Evolutionary conservation across 2,329 filamentous ascomycete species (phyloP), one percentile per base, ranked within the genome.

Genomic region (Didymella glomerata): DNA sequence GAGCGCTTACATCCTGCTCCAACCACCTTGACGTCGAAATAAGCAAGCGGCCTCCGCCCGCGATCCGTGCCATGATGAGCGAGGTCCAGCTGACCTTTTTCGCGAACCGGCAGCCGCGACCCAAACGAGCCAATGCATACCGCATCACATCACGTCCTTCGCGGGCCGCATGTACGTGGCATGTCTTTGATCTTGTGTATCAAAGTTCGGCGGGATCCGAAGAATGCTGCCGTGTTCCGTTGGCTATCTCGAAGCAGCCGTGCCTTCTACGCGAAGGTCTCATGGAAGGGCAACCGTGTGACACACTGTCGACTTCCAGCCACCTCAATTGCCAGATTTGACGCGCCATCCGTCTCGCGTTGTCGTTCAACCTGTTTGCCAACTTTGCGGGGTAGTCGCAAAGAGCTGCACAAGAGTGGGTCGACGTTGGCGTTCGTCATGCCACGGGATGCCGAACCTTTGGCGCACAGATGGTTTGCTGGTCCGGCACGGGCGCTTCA

Each of bases 361-460:
- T 48, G 48, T 57, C 34, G 34, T 44, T 44, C 48, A 52, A 48
- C 34, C 48, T 48, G 48, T 38, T 48, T 52, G 36, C 38, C 48
- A 36, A 34, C 25, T 42, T 48, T 52, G 48, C 28, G 55, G 55
- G 55, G 48, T 53, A 57, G 22, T 51, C 18, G 36, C 48, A 36
- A 53, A 27, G 44, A 48, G 54, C 54, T 57, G 54, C 54, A 57
- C 16, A 48, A 45, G 47, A 52, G 54, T 57, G 54, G 54, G 54
- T 50, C 54, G 20, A 50, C 24, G 22, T 58, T 53, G 55, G 48
- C 55, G 38, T 53, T 48, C 45, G 49, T 58, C 49, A 53, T 49
- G 55, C 48, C 49, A 58, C 55, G 55, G 55, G 55, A 58, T 51
- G 54, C 55, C 49, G 55, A 53, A 44, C 36, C 28, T 56, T 34